Evolutionary conservation across 352 stramenopile species (phyloP).

Genomic region (Pythium pectinolyticum): DNA sequence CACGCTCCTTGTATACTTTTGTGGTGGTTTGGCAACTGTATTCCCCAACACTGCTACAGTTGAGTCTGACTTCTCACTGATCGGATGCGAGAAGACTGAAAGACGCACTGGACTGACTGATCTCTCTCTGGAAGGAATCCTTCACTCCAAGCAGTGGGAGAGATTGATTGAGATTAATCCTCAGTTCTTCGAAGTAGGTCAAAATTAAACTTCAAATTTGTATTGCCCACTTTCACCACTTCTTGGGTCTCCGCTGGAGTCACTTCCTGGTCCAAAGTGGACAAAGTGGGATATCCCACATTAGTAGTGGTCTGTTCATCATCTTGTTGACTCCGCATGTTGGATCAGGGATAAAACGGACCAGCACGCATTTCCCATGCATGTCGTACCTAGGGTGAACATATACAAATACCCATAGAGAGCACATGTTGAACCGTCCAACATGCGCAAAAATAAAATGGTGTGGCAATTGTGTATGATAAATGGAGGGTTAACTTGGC

Average conservation of each 20-base stretch:
- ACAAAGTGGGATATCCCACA: background rate
- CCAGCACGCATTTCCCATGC: too few relatives aligned
- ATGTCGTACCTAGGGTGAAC: too few relatives aligned
- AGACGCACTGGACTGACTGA: constrained; percentile 1
- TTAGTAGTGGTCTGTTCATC: background rate
- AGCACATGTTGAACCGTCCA: too few relatives aligned
- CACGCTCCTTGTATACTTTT: constrained; percentile 17
- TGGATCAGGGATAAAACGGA: too few relatives aligned
- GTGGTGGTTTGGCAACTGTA: constrained; percentile 9
- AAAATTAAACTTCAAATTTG: background rate
- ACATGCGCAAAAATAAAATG: too few relatives aligned
- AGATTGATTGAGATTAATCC: background rate
- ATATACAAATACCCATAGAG: too few relatives aligned
- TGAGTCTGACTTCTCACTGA: constrained; percentile 14
- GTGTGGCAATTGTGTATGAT: too few relatives aligned
- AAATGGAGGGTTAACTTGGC: background rate
- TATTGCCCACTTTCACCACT: background rate
- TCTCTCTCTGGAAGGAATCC: background rate
- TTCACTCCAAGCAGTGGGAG: background rate
- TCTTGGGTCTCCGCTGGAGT: background rate
- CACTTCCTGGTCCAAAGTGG: background rate
- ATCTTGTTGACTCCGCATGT: too few relatives aligned
- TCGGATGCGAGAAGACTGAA: constrained; percentile 14
- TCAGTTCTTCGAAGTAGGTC: too few relatives aligned
- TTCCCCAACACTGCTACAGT: constrained; percentile 22